phyloP scores from a whole-genome alignment of 1,284 basidiomycete genomes.

The Microbotryum lychnidis-dioicae region DNA sequence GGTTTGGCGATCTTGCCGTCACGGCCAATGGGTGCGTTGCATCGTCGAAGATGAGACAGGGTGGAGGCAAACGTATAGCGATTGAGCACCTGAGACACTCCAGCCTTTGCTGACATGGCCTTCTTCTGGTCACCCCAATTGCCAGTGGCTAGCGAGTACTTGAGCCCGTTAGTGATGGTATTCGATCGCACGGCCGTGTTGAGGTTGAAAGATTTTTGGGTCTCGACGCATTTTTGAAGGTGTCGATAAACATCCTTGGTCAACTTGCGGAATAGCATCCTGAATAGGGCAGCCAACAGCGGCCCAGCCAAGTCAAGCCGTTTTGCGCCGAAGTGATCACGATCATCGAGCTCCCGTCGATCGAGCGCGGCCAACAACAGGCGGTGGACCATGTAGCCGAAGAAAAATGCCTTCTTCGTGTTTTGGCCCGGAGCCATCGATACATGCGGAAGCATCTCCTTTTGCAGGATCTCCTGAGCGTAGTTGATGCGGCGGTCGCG shows the following conservation, averaged over 20 bases:
- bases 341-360: constrained; percentile 91
- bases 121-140: constrained; percentile 99
- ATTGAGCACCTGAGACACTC: constrained; percentile 98
- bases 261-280: constrained; percentile 94
- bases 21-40: constrained; percentile 94
- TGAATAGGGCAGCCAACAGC: constrained; percentile 86
- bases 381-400: constrained; percentile 99
- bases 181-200: constrained; percentile 87
- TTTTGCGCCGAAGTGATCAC: constrained; percentile 99
- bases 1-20: constrained; percentile 99
- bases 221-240: constrained; percentile 97
- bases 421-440: constrained; percentile 93
- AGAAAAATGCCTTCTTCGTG: constrained; percentile 98
- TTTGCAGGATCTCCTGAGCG: constrained; percentile 95
- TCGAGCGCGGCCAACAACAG: constrained; percentile 87
- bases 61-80: constrained; percentile 98
- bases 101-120: constrained; percentile 93
- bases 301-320: constrained; percentile 93
- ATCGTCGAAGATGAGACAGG: constrained; percentile 91
- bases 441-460: constrained; percentile 97
- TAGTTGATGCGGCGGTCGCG: constrained; percentile 88
- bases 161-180: constrained; percentile 95
- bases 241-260: constrained; percentile 96
- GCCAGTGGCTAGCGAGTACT: constrained; percentile 95
- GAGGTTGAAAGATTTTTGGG: constrained; percentile 90